Evolutionary conservation across 257 asterid species (phyloP).

Genomic region (Ophiorrhiza pumila): DNA sequence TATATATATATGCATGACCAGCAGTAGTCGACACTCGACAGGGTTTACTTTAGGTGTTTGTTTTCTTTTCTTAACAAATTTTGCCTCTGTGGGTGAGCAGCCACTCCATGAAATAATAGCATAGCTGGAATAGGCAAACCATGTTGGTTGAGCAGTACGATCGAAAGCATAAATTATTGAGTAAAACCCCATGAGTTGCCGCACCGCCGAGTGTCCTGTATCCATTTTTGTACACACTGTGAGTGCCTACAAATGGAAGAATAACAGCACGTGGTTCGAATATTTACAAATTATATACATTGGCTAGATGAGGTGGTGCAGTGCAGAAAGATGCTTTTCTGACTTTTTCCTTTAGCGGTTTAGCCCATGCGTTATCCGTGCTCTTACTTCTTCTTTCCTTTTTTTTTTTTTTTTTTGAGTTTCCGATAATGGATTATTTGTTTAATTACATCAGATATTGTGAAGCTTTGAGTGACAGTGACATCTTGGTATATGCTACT

Average conservation of each 20-base stretch:
- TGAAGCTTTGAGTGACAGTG: not conserved
- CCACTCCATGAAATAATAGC: not conserved
- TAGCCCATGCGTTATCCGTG: slow-evolving; percentile 23
- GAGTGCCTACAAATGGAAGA: not conserved
- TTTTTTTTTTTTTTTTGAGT: not conserved
- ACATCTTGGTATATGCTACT: not conserved
- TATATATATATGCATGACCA: not conserved
- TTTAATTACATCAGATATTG: not conserved
- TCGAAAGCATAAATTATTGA: not conserved
- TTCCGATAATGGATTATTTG: not conserved
- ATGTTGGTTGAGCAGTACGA: not conserved
- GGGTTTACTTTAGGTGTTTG: not conserved
- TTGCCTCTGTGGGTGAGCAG: not conserved
- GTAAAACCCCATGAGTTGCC: slow-evolving; percentile 1
- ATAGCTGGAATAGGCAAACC: not conserved
- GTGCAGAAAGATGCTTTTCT: slow-evolving; percentile 22
- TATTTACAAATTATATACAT: not conserved
- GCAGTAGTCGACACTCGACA: not conserved
- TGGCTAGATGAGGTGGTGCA: not conserved
- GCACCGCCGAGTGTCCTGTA: not conserved
- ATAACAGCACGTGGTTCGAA: slow-evolving; percentile 22
- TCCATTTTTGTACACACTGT: not conserved
- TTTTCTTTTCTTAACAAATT: not conserved
- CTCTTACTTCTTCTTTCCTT: not conserved
- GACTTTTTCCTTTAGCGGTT: slow-evolving; percentile 11